A percentile compares a stretch with the other conserved stretches of the same genome.
phyloP scores from a whole-genome alignment of 768 basidiomycete species.

The Pleurotus citrinopileatus region DNA sequence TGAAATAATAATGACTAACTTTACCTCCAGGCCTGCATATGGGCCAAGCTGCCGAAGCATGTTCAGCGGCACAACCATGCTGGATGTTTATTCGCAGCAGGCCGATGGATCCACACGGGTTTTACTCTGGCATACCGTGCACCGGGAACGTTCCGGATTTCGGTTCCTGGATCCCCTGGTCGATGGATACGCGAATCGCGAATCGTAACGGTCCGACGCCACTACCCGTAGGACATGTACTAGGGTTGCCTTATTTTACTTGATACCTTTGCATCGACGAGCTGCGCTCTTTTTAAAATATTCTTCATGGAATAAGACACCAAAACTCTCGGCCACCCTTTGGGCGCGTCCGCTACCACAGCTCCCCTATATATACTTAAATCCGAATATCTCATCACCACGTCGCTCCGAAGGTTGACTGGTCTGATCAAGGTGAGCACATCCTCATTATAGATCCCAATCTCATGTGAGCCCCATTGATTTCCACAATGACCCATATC shows the following conservation, averaged over 20 bases:
- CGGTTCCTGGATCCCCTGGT: constrained; percentile 6
- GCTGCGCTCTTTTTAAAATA: too few species aligned
- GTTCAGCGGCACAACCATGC: not conserved
- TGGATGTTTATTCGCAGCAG: not conserved
- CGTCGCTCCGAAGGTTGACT: not conserved
- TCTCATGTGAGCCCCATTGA: constrained; percentile 10
- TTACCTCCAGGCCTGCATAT: not conserved
- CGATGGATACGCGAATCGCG: too few species aligned
- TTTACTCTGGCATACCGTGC: not conserved
- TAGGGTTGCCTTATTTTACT: too few species aligned
- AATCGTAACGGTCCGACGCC: constrained; percentile 2
- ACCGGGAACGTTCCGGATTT: constrained; percentile 6
- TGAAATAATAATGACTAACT: not conserved
- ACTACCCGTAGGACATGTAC: not conserved
- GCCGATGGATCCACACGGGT: not conserved
- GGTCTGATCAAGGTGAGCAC: not conserved
- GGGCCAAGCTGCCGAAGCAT: not conserved
- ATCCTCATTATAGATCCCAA: constrained; percentile 3
- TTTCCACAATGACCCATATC: not conserved
- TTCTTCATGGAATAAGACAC: too few species aligned
- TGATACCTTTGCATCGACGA: too few species aligned
- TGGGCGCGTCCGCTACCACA: too few species aligned
- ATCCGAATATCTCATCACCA: constrained; percentile 6
- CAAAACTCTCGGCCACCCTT: too few species aligned
- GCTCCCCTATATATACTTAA: not conserved